phyloP scores from a whole-genome alignment of 176 grass and related monocot genomes.

The Guadua angustifolia region DNA sequence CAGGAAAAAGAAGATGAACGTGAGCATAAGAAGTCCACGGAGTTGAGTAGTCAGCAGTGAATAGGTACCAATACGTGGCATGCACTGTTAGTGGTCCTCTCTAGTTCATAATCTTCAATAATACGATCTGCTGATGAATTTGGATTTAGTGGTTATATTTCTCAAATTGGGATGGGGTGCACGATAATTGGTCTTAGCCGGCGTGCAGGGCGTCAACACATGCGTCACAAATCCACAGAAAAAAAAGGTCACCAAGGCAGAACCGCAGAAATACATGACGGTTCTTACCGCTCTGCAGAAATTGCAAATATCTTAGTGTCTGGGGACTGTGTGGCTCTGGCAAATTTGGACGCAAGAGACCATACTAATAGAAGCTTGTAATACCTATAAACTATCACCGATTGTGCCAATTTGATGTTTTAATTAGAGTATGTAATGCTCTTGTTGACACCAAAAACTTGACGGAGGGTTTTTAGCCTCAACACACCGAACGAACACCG shows the following conservation, averaged over 20 bases:
- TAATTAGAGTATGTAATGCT: background rate
- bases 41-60: conserved; percentile 41
- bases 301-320: background rate
- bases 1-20: conserved; percentile 4
- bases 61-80: background rate
- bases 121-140: background rate
- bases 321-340: background rate
- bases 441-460: too few species aligned
- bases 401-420: background rate
- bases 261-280: background rate
- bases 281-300: background rate
- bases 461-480: too few species aligned
- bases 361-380: background rate
- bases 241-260: background rate
- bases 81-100: background rate
- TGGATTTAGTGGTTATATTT: background rate
- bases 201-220: background rate
- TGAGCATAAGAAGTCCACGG: conserved; percentile 37
- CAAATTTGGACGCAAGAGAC: too few species aligned
- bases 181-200: too few species aligned
- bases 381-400: background rate
- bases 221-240: background rate
- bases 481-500: too few species aligned
- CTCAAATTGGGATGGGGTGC: too few species aligned
- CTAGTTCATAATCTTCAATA: background rate